Evolutionary conservation across 129 eudicot species (phyloP).

Genomic region (Chrysanthemum makinoi): DNA sequence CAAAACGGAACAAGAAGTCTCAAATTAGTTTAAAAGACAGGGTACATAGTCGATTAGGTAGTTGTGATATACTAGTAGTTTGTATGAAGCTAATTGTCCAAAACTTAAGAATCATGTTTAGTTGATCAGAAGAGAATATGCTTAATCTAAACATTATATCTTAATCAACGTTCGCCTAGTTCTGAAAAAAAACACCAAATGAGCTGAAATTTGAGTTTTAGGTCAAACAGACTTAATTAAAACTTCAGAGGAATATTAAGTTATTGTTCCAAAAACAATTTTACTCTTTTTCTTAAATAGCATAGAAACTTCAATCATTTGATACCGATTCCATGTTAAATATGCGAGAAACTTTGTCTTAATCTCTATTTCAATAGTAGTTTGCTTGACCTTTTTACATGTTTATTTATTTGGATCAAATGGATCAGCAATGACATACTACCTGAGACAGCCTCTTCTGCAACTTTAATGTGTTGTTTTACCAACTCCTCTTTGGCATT

Average conservation of each 20-base stretch:
- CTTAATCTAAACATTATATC: too few species aligned
- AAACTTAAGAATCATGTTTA: too few species aligned
- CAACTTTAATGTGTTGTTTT: slow-evolving; percentile 39
- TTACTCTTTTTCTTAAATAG: not conserved
- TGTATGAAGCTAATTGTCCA: too few species aligned
- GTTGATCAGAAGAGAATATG: too few species aligned
- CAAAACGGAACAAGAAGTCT: too few species aligned
- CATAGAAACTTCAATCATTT: not conserved
- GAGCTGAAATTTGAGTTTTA: slow-evolving; percentile 4
- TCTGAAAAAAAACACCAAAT: too few species aligned
- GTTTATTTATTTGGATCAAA: not conserved
- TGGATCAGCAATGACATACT: not conserved
- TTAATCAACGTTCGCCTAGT: too few species aligned
- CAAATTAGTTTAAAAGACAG: too few species aligned
- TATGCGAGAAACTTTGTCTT: not conserved
- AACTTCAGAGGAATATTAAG: not conserved
- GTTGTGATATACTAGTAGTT: too few species aligned
- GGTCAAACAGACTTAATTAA: not conserved
- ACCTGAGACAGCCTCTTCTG: slow-evolving; percentile 51
- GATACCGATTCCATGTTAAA: not conserved
- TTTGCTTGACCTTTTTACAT: not conserved
- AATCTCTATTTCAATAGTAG: not conserved
- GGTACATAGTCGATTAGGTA: too few species aligned
- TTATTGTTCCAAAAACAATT: not conserved
- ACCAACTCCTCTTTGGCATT: slow-evolving; percentile 39